A percentile compares a stretch with the other conserved stretches of the same genome.
Evolutionary conservation across 2,329 filamentous ascomycete species (phyloP).

Genomic region (Trichoderma koningii): DNA sequence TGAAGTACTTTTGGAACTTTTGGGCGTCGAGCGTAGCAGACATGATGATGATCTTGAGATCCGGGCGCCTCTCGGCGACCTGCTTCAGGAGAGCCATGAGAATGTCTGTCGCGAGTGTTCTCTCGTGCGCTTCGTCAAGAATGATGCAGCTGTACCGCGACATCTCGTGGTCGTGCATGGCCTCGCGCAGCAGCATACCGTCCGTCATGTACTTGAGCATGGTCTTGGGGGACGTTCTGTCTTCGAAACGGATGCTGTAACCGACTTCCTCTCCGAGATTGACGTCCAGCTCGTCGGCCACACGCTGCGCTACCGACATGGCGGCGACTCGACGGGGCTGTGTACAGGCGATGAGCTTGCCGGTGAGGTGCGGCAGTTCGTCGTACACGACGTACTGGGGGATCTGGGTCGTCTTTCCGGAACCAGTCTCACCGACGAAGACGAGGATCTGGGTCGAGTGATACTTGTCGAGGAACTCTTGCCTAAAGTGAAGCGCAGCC

Average conservation of each 20-base stretch:
- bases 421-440: conserved; percentile 98
- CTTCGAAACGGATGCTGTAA: conserved; percentile 99
- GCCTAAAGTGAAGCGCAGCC: conserved; percentile 49
- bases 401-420: conserved; percentile 98
- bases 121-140: conserved; percentile 96
- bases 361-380: conserved; percentile 81
- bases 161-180: conserved; percentile 93
- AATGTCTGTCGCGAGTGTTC: conserved; percentile 95
- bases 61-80: conserved; percentile 75
- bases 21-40: conserved; percentile 96
- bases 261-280: conserved; percentile 90
- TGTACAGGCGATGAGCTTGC: conserved; percentile 94
- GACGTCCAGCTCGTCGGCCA: conserved; percentile 95
- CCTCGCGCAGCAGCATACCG: conserved; percentile 95
- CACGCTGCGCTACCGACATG: conserved; percentile 98
- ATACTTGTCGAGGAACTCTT: conserved; percentile 92
- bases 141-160: conserved; percentile 96
- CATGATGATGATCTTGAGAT: conserved; percentile 99
- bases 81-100: conserved; percentile 96
- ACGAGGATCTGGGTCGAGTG: conserved; percentile 95
- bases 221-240: conserved; percentile 84
- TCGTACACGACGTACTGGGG: conserved; percentile 98
- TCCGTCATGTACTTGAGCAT: conserved; percentile 99
- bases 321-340: conserved; percentile 96
- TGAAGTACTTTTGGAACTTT: conserved; percentile 98